Conservation (phyloP, 2,329 filamentous ascomycete genomes). For the Cadophora gregata region DNA sequence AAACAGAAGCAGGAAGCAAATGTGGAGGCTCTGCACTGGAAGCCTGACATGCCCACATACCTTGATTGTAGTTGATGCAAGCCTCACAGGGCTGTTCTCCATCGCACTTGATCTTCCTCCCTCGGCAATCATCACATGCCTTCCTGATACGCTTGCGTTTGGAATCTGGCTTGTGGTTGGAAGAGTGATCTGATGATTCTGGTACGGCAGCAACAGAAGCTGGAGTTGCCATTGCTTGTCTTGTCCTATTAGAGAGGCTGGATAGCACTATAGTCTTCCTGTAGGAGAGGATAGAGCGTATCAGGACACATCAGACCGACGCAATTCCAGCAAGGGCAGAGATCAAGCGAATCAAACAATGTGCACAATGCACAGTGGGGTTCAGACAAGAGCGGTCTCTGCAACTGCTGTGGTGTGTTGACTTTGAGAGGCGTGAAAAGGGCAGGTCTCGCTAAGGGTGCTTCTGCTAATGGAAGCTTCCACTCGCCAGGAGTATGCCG, state of each 20-base stretch:
- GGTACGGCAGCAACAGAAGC: neutral
- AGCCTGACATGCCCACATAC: neutral
- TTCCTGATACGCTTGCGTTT: slow-evolving; percentile 7
- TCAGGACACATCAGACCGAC: neutral
- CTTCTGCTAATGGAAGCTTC: neutral
- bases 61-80: slow-evolving; percentile 13
- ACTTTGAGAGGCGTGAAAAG: neutral
- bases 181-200: neutral
- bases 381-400: neutral
- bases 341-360: neutral
- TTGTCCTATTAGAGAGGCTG: neutral
- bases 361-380: neutral
- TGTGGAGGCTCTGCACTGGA: neutral
- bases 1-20: neutral
- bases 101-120: slow-evolving; percentile 19
- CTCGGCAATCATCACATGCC: slow-evolving; percentile 14
- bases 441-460: neutral
- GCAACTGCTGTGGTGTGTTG: neutral
- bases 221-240: neutral
- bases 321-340: neutral
- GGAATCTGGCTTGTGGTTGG: neutral
- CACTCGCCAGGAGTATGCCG: neutral
- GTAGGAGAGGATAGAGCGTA: neutral
- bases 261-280: neutral
- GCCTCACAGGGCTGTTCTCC: slow-evolving; percentile 11